These are phyloP conservation scores for Phialemoniopsis sp. DNA, from an alignment of 2,329 filamentous ascomycete genomes.

Conservation along the genomic window DNA sequence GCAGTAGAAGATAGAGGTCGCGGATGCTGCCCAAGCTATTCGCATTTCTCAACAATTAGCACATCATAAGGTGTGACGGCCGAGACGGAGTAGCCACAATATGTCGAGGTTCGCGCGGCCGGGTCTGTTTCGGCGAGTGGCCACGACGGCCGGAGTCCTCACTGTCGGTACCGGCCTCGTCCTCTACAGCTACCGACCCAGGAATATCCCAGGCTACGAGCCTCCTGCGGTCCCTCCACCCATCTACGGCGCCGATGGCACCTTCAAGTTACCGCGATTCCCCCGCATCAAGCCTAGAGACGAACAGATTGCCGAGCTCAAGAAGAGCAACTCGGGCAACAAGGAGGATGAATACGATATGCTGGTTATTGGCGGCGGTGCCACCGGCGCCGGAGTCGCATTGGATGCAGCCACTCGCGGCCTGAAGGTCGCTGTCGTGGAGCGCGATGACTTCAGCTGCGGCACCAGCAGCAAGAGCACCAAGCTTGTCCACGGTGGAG, in stretches of 20 bases:
- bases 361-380: slow-evolving; percentile 74
- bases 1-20: too few relatives aligned
- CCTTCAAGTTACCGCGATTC: slow-evolving; percentile 63
- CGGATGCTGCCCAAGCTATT: too few relatives aligned
- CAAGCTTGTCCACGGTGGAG: slow-evolving; percentile 81
- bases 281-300: slow-evolving; percentile 57
- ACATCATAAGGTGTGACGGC: too few relatives aligned
- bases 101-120: slow-evolving; percentile 20
- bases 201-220: slow-evolving; percentile 67
- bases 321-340: slow-evolving; percentile 32
- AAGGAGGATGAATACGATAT: slow-evolving; percentile 63
- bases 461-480: slow-evolving; percentile 85
- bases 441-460: slow-evolving; percentile 77
- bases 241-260: slow-evolving; percentile 63
- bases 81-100: background rate
- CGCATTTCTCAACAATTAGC: too few relatives aligned
- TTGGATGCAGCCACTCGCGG: slow-evolving; percentile 77
- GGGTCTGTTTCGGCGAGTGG: slow-evolving; percentile 34
- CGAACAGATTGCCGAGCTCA: slow-evolving; percentile 61
- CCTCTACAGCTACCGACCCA: slow-evolving; percentile 58
- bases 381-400: slow-evolving; percentile 76
- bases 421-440: slow-evolving; percentile 74
- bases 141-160: slow-evolving; percentile 35
- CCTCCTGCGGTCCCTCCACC: slow-evolving; percentile 67
- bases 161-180: slow-evolving; percentile 39